Evolutionary conservation across 2,329 filamentous ascomycete genomes (phyloP), one percentile per base, ranked within the genome.

Genomic region (Monilinia fructicola): DNA sequence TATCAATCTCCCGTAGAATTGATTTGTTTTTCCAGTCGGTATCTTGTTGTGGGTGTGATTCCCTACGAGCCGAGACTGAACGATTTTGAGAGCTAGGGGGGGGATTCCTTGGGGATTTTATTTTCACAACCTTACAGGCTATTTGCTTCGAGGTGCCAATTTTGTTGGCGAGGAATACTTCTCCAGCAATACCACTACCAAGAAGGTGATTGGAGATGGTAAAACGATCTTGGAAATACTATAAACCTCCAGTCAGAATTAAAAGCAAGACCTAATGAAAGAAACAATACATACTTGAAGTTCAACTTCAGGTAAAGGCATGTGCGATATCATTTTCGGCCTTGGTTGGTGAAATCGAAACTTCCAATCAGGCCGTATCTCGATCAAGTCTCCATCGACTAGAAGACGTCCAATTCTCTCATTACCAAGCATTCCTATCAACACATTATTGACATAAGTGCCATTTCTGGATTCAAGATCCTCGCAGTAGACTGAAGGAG

Each of bases 91-190:
- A 28, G 6, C 38, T 28, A 11, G 48, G 14, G 10, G 23, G 16
- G 16, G 61, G 56, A 7, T 64, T 16, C 23, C 55, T 65, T 23
- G 65, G 60, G 21, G 60, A 23, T 4, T 79, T 78, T 2, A 89
- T 72, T 64, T 84, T 79, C 62, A 90, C 79, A 11, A 91, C 77
- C 72, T 92, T 92, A 79, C 90, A 92, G 14, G 88, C 88, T 26
- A 91, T 70, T 72, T 92, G 90, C 65, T 81, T 81, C 48, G 81
- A 79, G 0, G 83, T 84, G 9, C 75, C 75, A 31, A 78, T 74
- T 21, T 90, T 81, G 3, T 82, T 74, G 6, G 83, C 85, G 12
- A 88, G 78, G 65, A 84, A 81, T 3, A 90, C 84, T 53, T 77
- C 77, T 11, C 84, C 84, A 72, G 81, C 81, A 2, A 78, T 80